These are phyloP conservation scores for Chalara sp. DNA, from an alignment of 2,329 filamentous ascomycete genomes.

Conservation along the genomic window DNA sequence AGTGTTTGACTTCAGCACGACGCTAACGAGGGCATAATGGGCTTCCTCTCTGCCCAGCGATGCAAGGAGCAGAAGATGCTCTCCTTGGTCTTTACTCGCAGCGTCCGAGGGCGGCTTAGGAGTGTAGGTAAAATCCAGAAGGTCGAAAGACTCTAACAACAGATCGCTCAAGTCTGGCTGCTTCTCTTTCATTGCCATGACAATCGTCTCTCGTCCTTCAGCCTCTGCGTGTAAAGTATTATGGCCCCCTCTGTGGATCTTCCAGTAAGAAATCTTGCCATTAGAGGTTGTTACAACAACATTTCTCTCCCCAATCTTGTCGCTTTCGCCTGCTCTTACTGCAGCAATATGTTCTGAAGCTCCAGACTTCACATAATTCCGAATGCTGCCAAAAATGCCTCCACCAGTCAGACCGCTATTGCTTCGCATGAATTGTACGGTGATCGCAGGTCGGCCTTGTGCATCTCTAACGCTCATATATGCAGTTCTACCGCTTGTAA, in stretches of 20 bases:
- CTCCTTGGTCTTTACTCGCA: conserved; percentile 42
- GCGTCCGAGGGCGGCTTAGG: conserved; percentile 45
- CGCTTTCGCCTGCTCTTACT: conserved; percentile 65
- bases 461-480: conserved; percentile 81
- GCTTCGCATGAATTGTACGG: conserved; percentile 67
- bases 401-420: conserved; percentile 45
- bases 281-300: conserved; percentile 72
- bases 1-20: conserved; percentile 47
- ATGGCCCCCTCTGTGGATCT: conserved; percentile 79
- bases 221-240: conserved; percentile 67
- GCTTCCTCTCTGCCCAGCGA: conserved; percentile 46
- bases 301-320: conserved; percentile 75
- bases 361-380: conserved; percentile 64
- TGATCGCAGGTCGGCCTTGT: conserved; percentile 78
- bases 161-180: conserved; percentile 42
- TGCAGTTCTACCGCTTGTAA: conserved; percentile 79
- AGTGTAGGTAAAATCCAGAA: conserved; percentile 74
- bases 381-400: conserved; percentile 76
- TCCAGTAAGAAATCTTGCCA: conserved; percentile 79
- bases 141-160: conserved; percentile 55
- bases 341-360: conserved; percentile 74
- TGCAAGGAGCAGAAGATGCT: conserved; percentile 55
- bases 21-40: conserved; percentile 71
- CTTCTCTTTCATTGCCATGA: conserved; percentile 51
- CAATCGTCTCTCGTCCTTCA: conserved; percentile 60